Base-by-base conservation (phyloP, 805 yeast genomes). In the Cyberlindnera japonica region DNA sequence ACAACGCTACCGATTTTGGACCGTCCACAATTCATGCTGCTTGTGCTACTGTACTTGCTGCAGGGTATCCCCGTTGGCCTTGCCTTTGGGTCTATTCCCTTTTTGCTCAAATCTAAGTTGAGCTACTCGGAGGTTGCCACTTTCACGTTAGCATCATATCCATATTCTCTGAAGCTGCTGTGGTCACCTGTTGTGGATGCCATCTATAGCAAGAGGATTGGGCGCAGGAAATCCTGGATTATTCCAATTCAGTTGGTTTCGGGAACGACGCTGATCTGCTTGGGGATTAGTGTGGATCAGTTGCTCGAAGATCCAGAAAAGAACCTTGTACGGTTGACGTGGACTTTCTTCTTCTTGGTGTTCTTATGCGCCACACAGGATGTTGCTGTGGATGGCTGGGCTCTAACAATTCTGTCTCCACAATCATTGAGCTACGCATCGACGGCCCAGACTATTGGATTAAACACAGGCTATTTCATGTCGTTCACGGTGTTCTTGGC, bases 301-400 rank as follows among this genome's bases (percentile, higher is more conserved):
- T 64, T 74, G 51, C 67, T 81, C 57, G 72, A 56, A 3, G 40
- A 71, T 17, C 79, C 89, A 0, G 60, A 66, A 23, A 51, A 61
- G 21, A 68, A 80, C 49, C 64, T 88, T 43, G 54, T 65, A 12
- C 57, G 63, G 3, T 75, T 93, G 45, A 87, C 98, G 0, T 51
- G 68, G 36, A 71, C 78, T 41, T 93, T 93, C 63, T 85, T 90
- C 53, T 49, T 78, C 17, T 67, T 93, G 44, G 93, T 93, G 23
- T 76, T 91, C 43, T 70, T 90, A 44, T 90, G 97, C 65, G 97
- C 98, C 1, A 91, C 99, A 0, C 99, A 93, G 62, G 99, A 93
- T 59, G 93, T 93, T 41, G 98, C 99, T 0, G 99, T 93, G 17
- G 99, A 93, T 65, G 98, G 99, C 10, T 93, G 99, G 99, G 97